Percentiles rank a stretch among this genome's conserved stretches.
These are phyloP conservation scores for Musa balbisiana DNA, from an alignment of 202 grass and related monocot genomes.

Conservation along the genomic window DNA sequence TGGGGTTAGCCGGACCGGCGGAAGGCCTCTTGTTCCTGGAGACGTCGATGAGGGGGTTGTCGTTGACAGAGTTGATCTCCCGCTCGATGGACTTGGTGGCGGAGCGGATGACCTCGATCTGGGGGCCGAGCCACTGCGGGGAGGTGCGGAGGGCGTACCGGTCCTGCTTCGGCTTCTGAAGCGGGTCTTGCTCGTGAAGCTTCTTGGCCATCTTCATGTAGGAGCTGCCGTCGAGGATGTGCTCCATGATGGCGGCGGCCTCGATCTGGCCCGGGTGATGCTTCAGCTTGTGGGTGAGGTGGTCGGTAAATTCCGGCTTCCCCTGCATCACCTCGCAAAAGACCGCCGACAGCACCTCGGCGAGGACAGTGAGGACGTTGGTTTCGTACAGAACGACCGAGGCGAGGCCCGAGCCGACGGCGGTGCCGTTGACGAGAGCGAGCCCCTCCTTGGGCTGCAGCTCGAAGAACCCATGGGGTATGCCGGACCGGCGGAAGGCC, in stretches of 20 bases:
- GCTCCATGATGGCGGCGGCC: constrained; percentile 7
- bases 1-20: constrained; percentile 59
- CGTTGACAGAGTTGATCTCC: constrained; percentile 29
- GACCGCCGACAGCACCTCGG: constrained; percentile 5
- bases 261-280: constrained; percentile 13
- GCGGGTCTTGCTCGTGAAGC: background rate
- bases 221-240: constrained; percentile 2
- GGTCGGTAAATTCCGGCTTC: constrained; percentile 8
- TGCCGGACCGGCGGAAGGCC: constrained; percentile 73
- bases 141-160: constrained; percentile 22
- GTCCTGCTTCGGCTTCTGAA: constrained; percentile 13
- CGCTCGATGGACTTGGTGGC: constrained; percentile 23
- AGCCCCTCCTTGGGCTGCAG: constrained; percentile 93
- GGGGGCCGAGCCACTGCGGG: constrained; percentile 21
- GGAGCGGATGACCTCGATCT: constrained; percentile 17
- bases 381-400: constrained; percentile 21
- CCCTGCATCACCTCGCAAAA: constrained; percentile 13
- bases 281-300: constrained; percentile 16
- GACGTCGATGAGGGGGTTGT: constrained; percentile 26
- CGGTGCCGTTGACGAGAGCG: constrained; percentile 82
- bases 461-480: constrained; percentile 68
- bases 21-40: constrained; percentile 53
- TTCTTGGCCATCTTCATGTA: constrained; percentile 8
- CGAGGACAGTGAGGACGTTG: background rate
- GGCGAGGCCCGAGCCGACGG: constrained; percentile 68